These are phyloP conservation scores for Botrytis byssoidea DNA, from an alignment of 2,329 filamentous ascomycete species.

Conservation along the genomic window DNA sequence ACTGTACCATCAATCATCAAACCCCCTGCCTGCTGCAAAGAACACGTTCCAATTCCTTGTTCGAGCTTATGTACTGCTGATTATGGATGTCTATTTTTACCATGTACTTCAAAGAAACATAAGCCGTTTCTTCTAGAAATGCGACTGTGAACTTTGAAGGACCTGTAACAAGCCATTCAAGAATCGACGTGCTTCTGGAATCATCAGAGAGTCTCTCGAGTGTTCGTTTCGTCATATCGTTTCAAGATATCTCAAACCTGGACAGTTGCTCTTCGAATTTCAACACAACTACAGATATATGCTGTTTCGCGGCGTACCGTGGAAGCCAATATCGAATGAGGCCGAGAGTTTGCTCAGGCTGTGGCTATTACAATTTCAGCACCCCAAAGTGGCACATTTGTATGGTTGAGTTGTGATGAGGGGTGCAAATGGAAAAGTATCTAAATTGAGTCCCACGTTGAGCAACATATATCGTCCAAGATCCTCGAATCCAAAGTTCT, in stretches of 20 bases:
- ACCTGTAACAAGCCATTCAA: too few species aligned
- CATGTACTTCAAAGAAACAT: neutral
- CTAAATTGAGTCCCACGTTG: neutral
- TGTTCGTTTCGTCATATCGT: neutral
- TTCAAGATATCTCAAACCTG: neutral
- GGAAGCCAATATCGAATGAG: neutral
- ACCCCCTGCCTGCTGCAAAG: neutral
- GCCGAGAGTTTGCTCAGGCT: neutral
- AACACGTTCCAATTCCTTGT: neutral
- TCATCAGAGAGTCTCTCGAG: neutral
- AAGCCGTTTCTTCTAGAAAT: neutral
- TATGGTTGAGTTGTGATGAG: neutral
- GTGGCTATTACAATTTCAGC: neutral
- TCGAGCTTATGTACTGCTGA: slow-evolving; percentile 9
- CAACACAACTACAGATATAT: neutral
- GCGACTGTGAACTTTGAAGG: neutral
- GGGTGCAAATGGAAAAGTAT: neutral
- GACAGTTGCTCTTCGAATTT: neutral
- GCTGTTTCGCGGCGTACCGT: neutral
- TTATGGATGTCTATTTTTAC: slow-evolving; percentile 6
- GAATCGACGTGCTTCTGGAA: neutral
- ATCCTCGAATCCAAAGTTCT: neutral
- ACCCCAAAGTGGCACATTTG: neutral
- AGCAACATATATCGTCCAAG: neutral
- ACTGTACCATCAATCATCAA: slow-evolving; percentile 4